Evolutionary conservation across 2,329 filamentous ascomycete genomes (phyloP).

Genomic region (Xenoacremonium recifei): DNA sequence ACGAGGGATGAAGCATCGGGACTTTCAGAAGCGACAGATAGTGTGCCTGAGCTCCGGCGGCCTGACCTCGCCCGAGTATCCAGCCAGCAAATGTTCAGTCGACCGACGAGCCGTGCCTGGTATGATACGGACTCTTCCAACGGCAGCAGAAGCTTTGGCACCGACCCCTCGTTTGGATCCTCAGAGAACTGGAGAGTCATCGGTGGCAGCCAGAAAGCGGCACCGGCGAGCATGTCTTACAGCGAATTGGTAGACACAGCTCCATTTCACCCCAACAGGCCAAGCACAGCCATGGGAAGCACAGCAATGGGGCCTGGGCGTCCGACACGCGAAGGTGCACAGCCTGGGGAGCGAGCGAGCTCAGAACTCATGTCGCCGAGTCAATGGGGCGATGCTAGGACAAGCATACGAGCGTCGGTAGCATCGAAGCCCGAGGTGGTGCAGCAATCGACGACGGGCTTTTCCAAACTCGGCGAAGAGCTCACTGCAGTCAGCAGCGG

Average conservation of each 20-base stretch:
- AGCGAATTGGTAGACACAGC: slow-evolving; percentile 32
- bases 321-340: slow-evolving; percentile 18
- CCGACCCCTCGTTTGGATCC: slow-evolving; percentile 34
- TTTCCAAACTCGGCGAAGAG: slow-evolving; percentile 13
- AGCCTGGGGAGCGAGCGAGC: slow-evolving; percentile 19
- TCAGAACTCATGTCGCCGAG: slow-evolving; percentile 22
- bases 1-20: slow-evolving; percentile 1
- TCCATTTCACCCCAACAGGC: slow-evolving; percentile 39
- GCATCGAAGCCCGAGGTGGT: slow-evolving; percentile 15
- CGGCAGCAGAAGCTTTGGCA: slow-evolving; percentile 21
- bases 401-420: slow-evolving; percentile 18
- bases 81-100: slow-evolving; percentile 18
- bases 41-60: slow-evolving; percentile 19
- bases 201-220: slow-evolving; percentile 17
- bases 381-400: slow-evolving; percentile 23
- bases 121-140: slow-evolving; percentile 21
- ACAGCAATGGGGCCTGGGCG: no score
- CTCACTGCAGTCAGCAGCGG: slow-evolving; percentile 13
- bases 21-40: slow-evolving; percentile 21
- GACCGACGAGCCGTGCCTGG: slow-evolving; percentile 19
- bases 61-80: slow-evolving; percentile 23
- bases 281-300: slow-evolving; percentile 18
- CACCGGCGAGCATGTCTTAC: slow-evolving; percentile 30
- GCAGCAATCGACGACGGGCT: slow-evolving; percentile 7
- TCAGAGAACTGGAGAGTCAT: slow-evolving; percentile 37